Evolutionary conservation across 208 protist species (phyloP), one percentile per base, ranked within the genome.

Genomic region (Strigomonas culicis): DNA sequence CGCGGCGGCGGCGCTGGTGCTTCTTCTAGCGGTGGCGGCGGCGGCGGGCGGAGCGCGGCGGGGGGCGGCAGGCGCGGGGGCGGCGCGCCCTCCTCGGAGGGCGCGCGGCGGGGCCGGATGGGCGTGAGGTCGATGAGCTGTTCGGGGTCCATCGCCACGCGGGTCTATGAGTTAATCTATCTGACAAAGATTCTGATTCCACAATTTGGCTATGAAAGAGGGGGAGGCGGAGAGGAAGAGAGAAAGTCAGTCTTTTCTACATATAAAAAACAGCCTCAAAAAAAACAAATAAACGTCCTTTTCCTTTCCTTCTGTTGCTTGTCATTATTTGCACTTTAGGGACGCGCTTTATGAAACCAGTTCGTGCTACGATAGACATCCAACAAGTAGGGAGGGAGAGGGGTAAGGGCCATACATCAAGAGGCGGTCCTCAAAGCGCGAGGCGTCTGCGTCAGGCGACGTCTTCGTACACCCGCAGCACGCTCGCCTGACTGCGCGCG

Each of bases 121-220:
- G 82, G 82, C 8, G 82, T 88, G 36, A 88, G 65, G 30, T 88
- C 82, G 31, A 88, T 72, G 21, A 88, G 68, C 17, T 72, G 62
- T 2, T 79, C 77, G 19, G 50, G 58, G 46, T 85, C 76, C 82
- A 88, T 85, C 4, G 24, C 21, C 22, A 43, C 34, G 22, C n/a
- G 15, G 8, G 25, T 52, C 22, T 28, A 52, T 27, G 47, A 24
- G 47, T 52, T 7, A 24, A 21, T 27, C 10, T 52, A 8, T 52
- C 6, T n/a, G 47, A 17, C 36, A 41, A 6, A 41, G 36, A 13
- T 6, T 41, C 36, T 41, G 13, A 17, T n/a, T n/a, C n/a, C n/a
- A n/a, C n/a, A n/a, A n/a, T n/a, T n/a, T n/a, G n/a, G n/a, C 34
- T 39, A 39, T 39, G 34, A 39, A 39, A 13, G n/a, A n/a, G n/a